Conservation (phyloP, 345 rosid genomes). For the Iberis pinnata region DNA sequence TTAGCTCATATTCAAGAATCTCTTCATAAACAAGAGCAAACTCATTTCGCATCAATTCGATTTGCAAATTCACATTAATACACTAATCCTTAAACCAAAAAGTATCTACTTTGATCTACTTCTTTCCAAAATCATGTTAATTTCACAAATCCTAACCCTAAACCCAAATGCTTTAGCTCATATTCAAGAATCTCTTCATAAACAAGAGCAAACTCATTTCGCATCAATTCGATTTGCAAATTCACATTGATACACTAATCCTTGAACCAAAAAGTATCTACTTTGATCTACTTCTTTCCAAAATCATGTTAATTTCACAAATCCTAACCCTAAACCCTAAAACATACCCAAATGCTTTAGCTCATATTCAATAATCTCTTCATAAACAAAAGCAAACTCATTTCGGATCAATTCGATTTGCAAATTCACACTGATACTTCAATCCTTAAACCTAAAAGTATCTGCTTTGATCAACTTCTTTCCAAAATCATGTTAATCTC, state of each 20-base stretch:
- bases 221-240: not conserved
- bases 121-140: not conserved
- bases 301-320: not conserved
- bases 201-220: not conserved
- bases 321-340: too few relatives aligned
- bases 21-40: not conserved
- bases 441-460: not conserved
- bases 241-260: too few relatives aligned
- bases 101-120: not conserved
- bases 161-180: constrained; percentile 2
- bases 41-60: not conserved
- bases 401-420: not conserved
- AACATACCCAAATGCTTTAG: constrained; percentile 4
- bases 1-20: not conserved
- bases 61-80: constrained; percentile 1
- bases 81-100: not conserved
- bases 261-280: not conserved
- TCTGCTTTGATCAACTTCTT: too few relatives aligned
- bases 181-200: not conserved
- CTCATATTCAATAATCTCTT: not conserved
- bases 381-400: not conserved
- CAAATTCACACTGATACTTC: too few relatives aligned
- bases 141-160: not conserved
- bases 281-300: too few relatives aligned
- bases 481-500: not conserved